Evolutionary conservation across 177 flowering plant species (phyloP).

Genomic region (Tripterygium wilfordii): DNA sequence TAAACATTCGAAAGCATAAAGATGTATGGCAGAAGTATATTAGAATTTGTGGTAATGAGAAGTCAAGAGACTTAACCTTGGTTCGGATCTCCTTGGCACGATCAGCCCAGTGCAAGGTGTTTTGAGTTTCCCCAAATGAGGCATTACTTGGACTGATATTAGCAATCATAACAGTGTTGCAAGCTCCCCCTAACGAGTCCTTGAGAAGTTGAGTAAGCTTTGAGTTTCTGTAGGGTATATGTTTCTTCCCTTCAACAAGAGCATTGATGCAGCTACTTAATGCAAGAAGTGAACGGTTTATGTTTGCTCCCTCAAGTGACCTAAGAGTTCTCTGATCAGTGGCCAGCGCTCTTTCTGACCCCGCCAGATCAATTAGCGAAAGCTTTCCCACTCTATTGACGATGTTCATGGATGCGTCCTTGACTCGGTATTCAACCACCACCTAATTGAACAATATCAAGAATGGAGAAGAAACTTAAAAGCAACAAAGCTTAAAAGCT

Average conservation of each 20-base stretch:
- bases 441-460: too few relatives aligned
- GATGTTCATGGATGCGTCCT: conserved; percentile 55
- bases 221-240: conserved; percentile 85
- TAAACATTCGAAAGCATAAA: background rate
- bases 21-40: too few relatives aligned
- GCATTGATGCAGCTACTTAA: conserved; percentile 96
- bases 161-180: conserved; percentile 95
- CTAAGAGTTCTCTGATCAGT: conserved; percentile 91
- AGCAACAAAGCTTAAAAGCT: too few relatives aligned
- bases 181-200: conserved; percentile 91
- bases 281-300: conserved; percentile 87
- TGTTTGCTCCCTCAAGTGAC: conserved; percentile 92
- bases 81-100: conserved; percentile 89
- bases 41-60: background rate
- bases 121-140: conserved; percentile 87
- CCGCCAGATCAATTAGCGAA: conserved; percentile 89
- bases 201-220: conserved; percentile 96
- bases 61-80: conserved; percentile 41
- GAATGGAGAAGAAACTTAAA: too few relatives aligned
- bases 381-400: conserved; percentile 74
- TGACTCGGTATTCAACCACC: conserved; percentile 67
- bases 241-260: conserved; percentile 91
- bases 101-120: conserved; percentile 97
- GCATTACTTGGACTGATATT: conserved; percentile 90
- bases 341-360: conserved; percentile 94